phyloP scores from a whole-genome alignment of 2,329 filamentous ascomycete species.

The Chaetomium olivaceum region DNA sequence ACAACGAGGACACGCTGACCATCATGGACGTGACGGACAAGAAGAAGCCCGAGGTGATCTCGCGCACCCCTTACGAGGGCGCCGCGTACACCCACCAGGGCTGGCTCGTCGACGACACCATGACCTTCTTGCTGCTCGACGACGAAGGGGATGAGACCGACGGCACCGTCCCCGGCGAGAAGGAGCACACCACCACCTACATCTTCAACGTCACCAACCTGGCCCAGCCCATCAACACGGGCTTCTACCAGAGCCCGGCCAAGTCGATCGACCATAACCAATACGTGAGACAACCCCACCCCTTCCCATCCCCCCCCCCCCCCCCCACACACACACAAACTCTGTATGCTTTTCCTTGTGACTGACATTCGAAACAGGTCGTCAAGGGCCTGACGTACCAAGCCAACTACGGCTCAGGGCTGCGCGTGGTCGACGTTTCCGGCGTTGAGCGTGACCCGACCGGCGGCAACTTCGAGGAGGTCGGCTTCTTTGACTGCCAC shows the following conservation, averaged over 20 bases:
- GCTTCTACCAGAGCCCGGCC: conserved; percentile 13
- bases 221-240: conserved; percentile 4
- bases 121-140: conserved; percentile 10
- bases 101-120: conserved; percentile 11
- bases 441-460: conserved; percentile 8
- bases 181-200: conserved; percentile 8
- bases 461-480: conserved; percentile 12
- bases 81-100: conserved; percentile 13
- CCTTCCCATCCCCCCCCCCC: too few species aligned
- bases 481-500: conserved; percentile 14
- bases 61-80: conserved; percentile 6
- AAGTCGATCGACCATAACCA: conserved; percentile 15
- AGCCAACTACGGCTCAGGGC: conserved; percentile 16
- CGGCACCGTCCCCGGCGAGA: not conserved
- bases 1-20: conserved; percentile 12
- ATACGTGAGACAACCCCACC: conserved; percentile 13
- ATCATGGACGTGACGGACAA: conserved; percentile 17
- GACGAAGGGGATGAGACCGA: conserved; percentile 6
- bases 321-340: not conserved
- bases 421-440: conserved; percentile 9
- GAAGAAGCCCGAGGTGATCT: not conserved
- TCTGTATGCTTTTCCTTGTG: not conserved
- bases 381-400: conserved; percentile 14
- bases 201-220: conserved; percentile 10
- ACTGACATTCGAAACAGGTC: conserved; percentile 1